Evolutionary conservation across 805 yeast species (phyloP), one percentile per base, ranked within the genome.

Genomic region (Candida sakaeoensis): DNA sequence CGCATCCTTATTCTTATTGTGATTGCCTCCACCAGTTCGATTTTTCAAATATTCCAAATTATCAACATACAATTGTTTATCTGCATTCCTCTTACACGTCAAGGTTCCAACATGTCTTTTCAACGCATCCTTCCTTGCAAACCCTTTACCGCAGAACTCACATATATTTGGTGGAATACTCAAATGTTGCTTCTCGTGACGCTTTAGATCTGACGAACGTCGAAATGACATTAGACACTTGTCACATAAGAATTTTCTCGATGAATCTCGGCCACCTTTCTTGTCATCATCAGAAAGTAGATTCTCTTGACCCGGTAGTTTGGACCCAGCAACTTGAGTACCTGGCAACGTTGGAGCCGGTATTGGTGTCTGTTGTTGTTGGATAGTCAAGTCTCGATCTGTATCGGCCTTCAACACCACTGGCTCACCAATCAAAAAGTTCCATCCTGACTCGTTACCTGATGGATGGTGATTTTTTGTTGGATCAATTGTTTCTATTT

Each of bases 111-210:
- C 68, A 57, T 85, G 95, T 49, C 95, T 68, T 55, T 84, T 85
- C 50, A 85, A 65, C 0, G 93, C 93, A 60, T 85, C 95, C 51
- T 82, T 83, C 35, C 95, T 65, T 2, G 93, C 91, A 69, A 85
- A 85, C 0, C 93, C 90, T 53, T 85, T 85, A 26, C 86, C 87
- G 63, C 95, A 85, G 13, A 70, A 61, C 5, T 81, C 77, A 59
- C 95, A 85, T 34, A 83, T 77, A 53, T 85, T 82, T 1, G 91
- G 90, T 7, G 86, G 75, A 2, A 82, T 77, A 17, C 79, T 70
- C 34, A 82, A 60, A 60, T 85, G 95, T 31, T 82, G 86, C 53
- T 84, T 79, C 50, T 80, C 85, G 53, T 84, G 93, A 41, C 91
- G 70, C 54, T 80, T 80, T 49, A 83, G 67, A 58, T 83, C 91